Evolutionary conservation across 805 yeast species (phyloP).

Genomic region (Debaryomyces castellii): DNA sequence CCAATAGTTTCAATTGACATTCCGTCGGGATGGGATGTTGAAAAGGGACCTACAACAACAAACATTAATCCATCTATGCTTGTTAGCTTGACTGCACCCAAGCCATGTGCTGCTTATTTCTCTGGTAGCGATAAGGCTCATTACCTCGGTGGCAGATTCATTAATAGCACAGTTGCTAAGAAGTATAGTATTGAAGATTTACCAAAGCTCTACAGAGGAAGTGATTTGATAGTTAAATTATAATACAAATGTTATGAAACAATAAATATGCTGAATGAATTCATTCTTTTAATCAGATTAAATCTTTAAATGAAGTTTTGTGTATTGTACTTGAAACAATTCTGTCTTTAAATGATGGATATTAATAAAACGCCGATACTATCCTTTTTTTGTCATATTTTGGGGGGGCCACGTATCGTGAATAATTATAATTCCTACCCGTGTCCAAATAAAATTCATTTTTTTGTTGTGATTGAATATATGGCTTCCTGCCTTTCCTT

Average conservation of each 20-base stretch:
- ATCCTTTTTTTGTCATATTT: neutral
- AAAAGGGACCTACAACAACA: slow-evolving; percentile 63
- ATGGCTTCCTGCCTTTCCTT: neutral
- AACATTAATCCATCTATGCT: slow-evolving; percentile 63
- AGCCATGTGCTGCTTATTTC: slow-evolving; percentile 70
- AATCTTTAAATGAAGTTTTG: too few relatives aligned
- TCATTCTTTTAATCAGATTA: too few relatives aligned
- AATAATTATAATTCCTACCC: neutral
- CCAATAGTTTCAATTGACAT: slow-evolving; percentile 84
- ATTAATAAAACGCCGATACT: neutral
- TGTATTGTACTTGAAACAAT: too few relatives aligned
- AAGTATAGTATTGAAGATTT: slow-evolving; percentile 67
- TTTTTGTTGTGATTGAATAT: neutral
- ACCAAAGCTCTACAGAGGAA: slow-evolving; percentile 25
- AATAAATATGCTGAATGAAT: neutral
- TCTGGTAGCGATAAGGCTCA: slow-evolving; percentile 42
- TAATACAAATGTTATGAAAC: slow-evolving; percentile 6
- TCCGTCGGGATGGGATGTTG: slow-evolving; percentile 98
- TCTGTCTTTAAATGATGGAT: too few relatives aligned
- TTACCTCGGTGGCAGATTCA: slow-evolving; percentile 89
- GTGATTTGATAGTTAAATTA: slow-evolving; percentile 38
- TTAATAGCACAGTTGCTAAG: slow-evolving; percentile 62
- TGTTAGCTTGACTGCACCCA: slow-evolving; percentile 90
- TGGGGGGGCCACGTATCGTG: neutral
- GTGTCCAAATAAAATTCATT: neutral